Evolutionary conservation across 495 filamentous ascomycete species (phyloP).

Genomic region (Penicillium turbatum): DNA sequence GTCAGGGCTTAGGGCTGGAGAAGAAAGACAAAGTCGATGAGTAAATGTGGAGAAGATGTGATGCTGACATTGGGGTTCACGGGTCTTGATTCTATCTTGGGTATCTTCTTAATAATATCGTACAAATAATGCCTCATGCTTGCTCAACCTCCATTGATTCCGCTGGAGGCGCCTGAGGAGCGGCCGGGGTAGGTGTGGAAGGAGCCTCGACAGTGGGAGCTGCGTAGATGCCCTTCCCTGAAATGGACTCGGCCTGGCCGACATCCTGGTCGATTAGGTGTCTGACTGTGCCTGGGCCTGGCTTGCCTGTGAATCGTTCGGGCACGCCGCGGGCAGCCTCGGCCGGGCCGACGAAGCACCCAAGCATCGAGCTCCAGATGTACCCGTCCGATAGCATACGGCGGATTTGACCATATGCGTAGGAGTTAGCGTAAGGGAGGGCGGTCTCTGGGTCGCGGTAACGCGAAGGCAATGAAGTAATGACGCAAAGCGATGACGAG

Average conservation of each 20-base stretch:
- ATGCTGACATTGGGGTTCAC: slow-evolving; percentile 4
- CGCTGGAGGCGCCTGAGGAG: background rate
- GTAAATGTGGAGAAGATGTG: slow-evolving; percentile 9
- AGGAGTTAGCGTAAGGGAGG: slow-evolving; percentile 67
- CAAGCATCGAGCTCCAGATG: slow-evolving; percentile 70
- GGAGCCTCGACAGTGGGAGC: background rate
- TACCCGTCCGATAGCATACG: slow-evolving; percentile 56
- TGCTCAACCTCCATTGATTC: slow-evolving; percentile 22
- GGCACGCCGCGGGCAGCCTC: slow-evolving; percentile 62
- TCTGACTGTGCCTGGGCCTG: background rate
- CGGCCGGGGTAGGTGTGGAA: slow-evolving; percentile 6
- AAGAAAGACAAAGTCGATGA: slow-evolving; percentile 8
- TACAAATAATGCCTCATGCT: slow-evolving; percentile 12
- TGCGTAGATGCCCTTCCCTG: background rate
- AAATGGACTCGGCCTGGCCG: slow-evolving; percentile 1
- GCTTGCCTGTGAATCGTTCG: slow-evolving; percentile 52
- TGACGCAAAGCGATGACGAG: slow-evolving; percentile 61
- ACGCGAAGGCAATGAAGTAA: slow-evolving; percentile 72
- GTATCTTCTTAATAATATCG: slow-evolving; percentile 12
- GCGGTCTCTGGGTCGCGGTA: slow-evolving; percentile 76
- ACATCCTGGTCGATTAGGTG: background rate
- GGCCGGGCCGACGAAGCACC: slow-evolving; percentile 65
- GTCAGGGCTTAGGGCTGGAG: background rate
- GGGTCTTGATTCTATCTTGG: slow-evolving; percentile 3
- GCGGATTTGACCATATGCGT: slow-evolving; percentile 69